Evolutionary conservation across 768 basidiomycete species (phyloP).

Genomic region (Phlebiopsis gigantea): DNA sequence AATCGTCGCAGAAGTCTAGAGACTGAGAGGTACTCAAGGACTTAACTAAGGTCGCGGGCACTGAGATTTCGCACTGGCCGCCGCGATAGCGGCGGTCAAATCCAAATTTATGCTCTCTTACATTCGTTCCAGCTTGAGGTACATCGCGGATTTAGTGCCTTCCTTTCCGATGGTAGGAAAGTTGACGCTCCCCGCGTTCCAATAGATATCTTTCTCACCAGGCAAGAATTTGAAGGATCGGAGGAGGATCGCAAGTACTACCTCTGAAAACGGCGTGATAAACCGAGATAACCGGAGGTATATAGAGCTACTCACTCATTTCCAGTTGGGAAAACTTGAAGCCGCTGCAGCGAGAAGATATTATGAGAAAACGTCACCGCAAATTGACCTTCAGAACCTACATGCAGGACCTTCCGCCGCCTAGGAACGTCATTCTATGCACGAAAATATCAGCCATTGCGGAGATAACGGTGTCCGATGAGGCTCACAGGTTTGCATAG

Average conservation of each 20-base stretch:
- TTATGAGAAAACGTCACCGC: slow-evolving; percentile 5
- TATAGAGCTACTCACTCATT: slow-evolving; percentile 17
- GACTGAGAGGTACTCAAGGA: no score
- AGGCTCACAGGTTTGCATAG: slow-evolving; percentile 6
- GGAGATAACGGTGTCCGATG: neutral
- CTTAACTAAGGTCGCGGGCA: no score
- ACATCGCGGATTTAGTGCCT: slow-evolving; percentile 1
- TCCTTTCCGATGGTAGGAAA: slow-evolving; percentile 9
- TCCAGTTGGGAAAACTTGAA: slow-evolving; percentile 22
- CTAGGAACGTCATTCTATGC: slow-evolving; percentile 14
- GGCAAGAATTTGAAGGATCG: slow-evolving; percentile 12
- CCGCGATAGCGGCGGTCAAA: no score
- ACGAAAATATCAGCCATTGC: neutral
- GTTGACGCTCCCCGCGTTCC: slow-evolving; percentile 12
- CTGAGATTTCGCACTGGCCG: no score
- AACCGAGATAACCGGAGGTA: neutral
- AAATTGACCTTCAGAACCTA: neutral
- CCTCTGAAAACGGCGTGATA: slow-evolving; percentile 4
- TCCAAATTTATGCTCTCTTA: no score
- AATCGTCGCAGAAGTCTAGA: no score
- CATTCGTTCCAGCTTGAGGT: slow-evolving; percentile 2
- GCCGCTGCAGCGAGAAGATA: slow-evolving; percentile 2
- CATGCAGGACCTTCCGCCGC: slow-evolving; percentile 14
- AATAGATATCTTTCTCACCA: slow-evolving; percentile 10
- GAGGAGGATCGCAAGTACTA: slow-evolving; percentile 11